phyloP scores from a whole-genome alignment of 108 stramenopile species.

The Pseudonitzschia multistriata region DNA sequence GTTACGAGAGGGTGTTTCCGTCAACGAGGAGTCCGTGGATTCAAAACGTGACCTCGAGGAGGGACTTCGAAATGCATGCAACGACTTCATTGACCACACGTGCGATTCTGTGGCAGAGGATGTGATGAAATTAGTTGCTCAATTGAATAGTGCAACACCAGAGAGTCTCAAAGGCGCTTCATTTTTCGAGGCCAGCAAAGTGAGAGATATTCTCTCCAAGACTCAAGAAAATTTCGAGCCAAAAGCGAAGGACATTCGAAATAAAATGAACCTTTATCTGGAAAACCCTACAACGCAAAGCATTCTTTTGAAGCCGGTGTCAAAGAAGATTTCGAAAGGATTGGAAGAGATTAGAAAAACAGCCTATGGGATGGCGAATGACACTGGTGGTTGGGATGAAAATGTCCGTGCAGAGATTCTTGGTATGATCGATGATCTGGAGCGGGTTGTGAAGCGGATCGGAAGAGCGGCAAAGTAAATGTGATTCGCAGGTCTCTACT shows the following conservation, averaged over 20 bases:
- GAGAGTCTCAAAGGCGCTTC: slow-evolving; percentile 26
- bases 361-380: slow-evolving; percentile 45
- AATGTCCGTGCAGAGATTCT: slow-evolving; percentile 25
- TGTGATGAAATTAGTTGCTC: slow-evolving; percentile 54
- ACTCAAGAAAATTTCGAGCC: slow-evolving; percentile 50
- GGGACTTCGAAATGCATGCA: slow-evolving; percentile 79
- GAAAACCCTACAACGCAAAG: slow-evolving; percentile 79
- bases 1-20: slow-evolving; percentile 82
- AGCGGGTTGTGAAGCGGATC: slow-evolving; percentile 22
- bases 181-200: slow-evolving; percentile 26
- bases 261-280: slow-evolving; percentile 77
- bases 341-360: slow-evolving; percentile 61
- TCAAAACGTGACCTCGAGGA: slow-evolving; percentile 91
- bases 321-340: slow-evolving; percentile 65
- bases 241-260: slow-evolving; percentile 45
- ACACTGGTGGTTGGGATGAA: slow-evolving; percentile 58
- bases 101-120: slow-evolving; percentile 53
- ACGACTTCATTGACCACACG: slow-evolving; percentile 88
- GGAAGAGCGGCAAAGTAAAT: slow-evolving; percentile 20
- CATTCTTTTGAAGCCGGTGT: slow-evolving; percentile 82
- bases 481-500: background rate
- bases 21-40: slow-evolving; percentile 83
- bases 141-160: slow-evolving; percentile 12
- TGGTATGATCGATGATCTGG: slow-evolving; percentile 30
- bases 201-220: slow-evolving; percentile 45